Evolutionary conservation across 2,329 filamentous ascomycete genomes (phyloP).

Genomic region (Botryosphaeria dothidea): DNA sequence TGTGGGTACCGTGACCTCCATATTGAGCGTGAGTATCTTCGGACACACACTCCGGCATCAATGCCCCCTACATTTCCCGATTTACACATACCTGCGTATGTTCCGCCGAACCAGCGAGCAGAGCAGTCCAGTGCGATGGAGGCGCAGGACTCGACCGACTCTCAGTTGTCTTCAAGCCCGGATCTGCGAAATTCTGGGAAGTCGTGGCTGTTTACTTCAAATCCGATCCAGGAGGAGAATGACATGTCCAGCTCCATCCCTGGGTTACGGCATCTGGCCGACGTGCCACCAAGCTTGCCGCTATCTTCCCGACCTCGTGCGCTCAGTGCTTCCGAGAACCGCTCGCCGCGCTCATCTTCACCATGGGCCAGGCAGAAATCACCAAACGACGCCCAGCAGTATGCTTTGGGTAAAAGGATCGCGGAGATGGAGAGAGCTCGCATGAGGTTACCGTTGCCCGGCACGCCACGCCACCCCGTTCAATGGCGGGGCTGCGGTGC

Average conservation of each 20-base stretch:
- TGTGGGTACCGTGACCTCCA: conserved; percentile 59
- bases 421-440: conserved; percentile 12
- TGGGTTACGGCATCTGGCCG: not conserved
- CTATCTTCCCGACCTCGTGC: conserved; percentile 37
- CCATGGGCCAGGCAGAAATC: conserved; percentile 29
- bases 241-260: conserved; percentile 13
- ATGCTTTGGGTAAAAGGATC: conserved; percentile 3
- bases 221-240: not conserved
- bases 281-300: conserved; percentile 22
- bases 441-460: conserved; percentile 35
- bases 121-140: conserved; percentile 12
- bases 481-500: conserved; percentile 46
- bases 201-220: not conserved
- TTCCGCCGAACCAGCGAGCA: conserved; percentile 5
- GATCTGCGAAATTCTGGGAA: conserved; percentile 7
- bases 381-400: conserved; percentile 24
- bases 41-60: conserved; percentile 26
- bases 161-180: not conserved
- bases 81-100: conserved; percentile 30
- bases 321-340: conserved; percentile 38
- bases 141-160: not conserved
- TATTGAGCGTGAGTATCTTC: conserved; percentile 47
- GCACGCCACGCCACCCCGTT: conserved; percentile 42
- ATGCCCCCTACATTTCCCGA: not conserved
- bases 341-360: conserved; percentile 32